These are phyloP conservation scores for Verticillium tricorpus DNA, from an alignment of 2,329 filamentous ascomycete genomes.

Conservation along the genomic window DNA sequence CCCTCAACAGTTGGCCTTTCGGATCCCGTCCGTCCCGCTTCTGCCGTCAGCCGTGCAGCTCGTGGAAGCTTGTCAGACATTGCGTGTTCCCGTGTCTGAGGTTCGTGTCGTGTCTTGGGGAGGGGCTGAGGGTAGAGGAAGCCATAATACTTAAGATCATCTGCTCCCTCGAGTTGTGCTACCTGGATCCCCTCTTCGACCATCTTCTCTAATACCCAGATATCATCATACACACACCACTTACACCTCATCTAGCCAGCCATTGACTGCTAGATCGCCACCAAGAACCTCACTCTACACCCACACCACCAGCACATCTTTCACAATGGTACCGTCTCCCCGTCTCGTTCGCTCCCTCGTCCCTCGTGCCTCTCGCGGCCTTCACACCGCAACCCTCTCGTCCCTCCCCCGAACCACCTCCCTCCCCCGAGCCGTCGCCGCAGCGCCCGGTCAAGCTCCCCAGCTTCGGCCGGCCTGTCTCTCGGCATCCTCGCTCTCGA, in stretches of 20 bases:
- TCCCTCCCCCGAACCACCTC: neutral
- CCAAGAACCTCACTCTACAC: neutral
- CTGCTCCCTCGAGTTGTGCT: neutral
- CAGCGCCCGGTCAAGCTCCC: neutral
- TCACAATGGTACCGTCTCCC: constrained; percentile 1
- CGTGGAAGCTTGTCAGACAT: neutral
- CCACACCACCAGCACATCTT: neutral
- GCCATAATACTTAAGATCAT: neutral
- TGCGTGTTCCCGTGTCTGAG: neutral
- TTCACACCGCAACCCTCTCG: neutral
- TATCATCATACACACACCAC: neutral
- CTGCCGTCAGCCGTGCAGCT: neutral
- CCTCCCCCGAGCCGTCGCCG: neutral
- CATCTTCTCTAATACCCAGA: neutral
- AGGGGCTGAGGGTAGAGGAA: neutral
- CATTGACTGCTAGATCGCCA: neutral
- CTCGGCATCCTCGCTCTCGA: neutral
- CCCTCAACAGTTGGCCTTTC: neutral
- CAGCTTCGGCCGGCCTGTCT: neutral
- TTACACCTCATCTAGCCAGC: neutral
- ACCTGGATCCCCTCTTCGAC: neutral
- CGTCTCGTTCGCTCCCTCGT: neutral
- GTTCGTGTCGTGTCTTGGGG: neutral
- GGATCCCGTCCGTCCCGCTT: neutral
- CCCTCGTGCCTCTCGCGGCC: neutral